Evolutionary conservation across 331 rosid species (phyloP), one percentile per base, ranked within the genome.

Genomic region (Pyrus hybrid): DNA sequence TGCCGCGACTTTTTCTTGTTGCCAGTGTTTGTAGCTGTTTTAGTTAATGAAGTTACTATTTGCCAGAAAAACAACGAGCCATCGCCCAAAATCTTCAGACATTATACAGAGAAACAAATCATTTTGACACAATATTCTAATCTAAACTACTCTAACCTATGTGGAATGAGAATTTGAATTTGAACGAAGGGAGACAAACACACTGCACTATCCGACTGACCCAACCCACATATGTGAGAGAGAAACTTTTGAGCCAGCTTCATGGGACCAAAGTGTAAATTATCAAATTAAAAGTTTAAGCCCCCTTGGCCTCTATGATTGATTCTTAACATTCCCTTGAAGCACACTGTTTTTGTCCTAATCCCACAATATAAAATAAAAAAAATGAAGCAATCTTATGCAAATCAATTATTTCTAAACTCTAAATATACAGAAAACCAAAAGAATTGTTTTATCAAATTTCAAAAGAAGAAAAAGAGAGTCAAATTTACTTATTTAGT

Each of bases 401-500:
- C 56, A 70, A 78, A 37, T 63, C 61, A 51, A 62, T 63, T 1
- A 45, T 21, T 56, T 32, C 13, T 41, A 41, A 41, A 10, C 43
- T 35, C 9, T 13, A 5, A 68, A 74, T 57, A 32, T 68, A 79
- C 61, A 74, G 57, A 70, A 73, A 68, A 67, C 20, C 9, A 63
- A 76, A 83, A 77, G 57, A 83, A 82, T 41, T 41, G 45, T 11
- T 43, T 11, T 11, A 43, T 43, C 49, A 43, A 70, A 60, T 82
- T 70, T 79, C 89, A 71, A 83, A 78, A 32, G 16, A 32, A 11
- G 47, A 77, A 49, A 76, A 81, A 81, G 82, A 63, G 79, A 80
- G 76, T 72, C 83, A 73, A 85, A 84, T 86, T 84, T 77, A 49
- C 76, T 79, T 74, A 81, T 81, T 80, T 72, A 51, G 71, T 57